Evolutionary conservation across 177 flowering plant species (phyloP), one percentile per base, ranked within the genome.

Genomic region (Vitis hybrid): DNA sequence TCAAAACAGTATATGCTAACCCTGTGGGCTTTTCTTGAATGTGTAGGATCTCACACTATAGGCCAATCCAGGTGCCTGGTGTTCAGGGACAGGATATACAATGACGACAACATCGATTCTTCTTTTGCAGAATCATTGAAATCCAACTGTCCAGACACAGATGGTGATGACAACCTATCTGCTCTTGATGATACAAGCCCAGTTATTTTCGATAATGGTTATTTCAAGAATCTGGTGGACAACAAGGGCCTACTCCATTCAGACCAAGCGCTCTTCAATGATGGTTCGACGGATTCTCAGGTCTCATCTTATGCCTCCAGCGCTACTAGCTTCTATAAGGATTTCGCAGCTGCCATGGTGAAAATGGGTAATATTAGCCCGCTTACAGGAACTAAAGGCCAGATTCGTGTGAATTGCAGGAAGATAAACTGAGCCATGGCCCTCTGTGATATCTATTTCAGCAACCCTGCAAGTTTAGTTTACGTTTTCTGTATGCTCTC

Each of bases 331-430:
- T 86, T 84, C 72, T 60, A 57, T 13, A 7, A 70, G 1, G 89
- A 81, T 69, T 84, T 86, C 48, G 74, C 81, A 0, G 58, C 7
- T 48, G 83, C 86, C 57, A 86, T 86, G 83, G 74, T 77, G 18
- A 85, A 83, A 52, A 80, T 85, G 89, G 80, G 85, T 4, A 79
- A 70, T 56, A 70, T 85, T 19, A 73, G 80, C 68, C 84, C 81
- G 2, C 76, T 83, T 6, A 85, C 86, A 0, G 86, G 86, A 16
- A 72, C 63, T 3, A 59, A 49, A 2, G 86, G 86, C 12, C 70
- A 80, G 65, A 68, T 79, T 22, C 60, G 81, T 15, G 61, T 61
- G 45, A 68, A 78, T 59, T 82, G 83, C 62, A 50, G 72, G 60
- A 75, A 65, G 60, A 29, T 56, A 19, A 80, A 80, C 55, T 80